Evolutionary conservation across 163 green algal species (phyloP), one percentile per base, ranked within the genome.

Genomic region (Chlamydomonas reinhardtii): DNA sequence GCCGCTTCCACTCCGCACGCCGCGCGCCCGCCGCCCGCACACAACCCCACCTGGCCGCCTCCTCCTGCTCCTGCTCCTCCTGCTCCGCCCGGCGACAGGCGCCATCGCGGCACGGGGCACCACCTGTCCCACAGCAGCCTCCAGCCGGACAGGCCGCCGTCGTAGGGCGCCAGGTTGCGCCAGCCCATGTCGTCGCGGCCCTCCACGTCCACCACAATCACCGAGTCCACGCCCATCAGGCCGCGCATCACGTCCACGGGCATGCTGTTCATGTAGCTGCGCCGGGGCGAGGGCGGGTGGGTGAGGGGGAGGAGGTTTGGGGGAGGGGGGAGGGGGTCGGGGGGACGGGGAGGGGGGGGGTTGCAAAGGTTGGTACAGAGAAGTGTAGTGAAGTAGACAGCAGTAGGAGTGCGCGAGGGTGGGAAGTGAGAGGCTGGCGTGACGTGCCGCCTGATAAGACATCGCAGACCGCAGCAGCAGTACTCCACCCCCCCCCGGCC

Each of bases 161-260:
- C 93, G 76, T 94, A 94, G 27, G 93, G 88, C 11, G 90, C 94
- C 32, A 97, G 87, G 66, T 94, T 93, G 74, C 94, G 91, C 92
- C 94, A 98, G 54, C 92, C 82, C 73, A 87, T 75, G 54, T 91
- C 88, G 62, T 97, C 94, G 48, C 94, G 92, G 80, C 96, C 94
- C 90, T 97, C 95, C 35, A 98, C 95, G 83, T 98, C 95, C 83
- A 98, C 91, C 91, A 93, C 92, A 20, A 93, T 77, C 14, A 96
- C 93, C 15, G 90, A 95, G 31, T 95, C 92, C 52, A 96, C 95
- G 29, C 94, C 93, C 86, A 85, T 85, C 52, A 96, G 87, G 74
- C 76, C 73, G 48, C 92, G 91, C 94, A 98, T 97, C 48, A 97
- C 93, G 74, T 96, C 95, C 59, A 91, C 80, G 22, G 74, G 83